Percentiles rank a stretch among this genome's conserved stretches.
These are phyloP conservation scores for Cetradonia linearis DNA, from an alignment of 495 filamentous ascomycete genomes.

Conservation along the genomic window DNA sequence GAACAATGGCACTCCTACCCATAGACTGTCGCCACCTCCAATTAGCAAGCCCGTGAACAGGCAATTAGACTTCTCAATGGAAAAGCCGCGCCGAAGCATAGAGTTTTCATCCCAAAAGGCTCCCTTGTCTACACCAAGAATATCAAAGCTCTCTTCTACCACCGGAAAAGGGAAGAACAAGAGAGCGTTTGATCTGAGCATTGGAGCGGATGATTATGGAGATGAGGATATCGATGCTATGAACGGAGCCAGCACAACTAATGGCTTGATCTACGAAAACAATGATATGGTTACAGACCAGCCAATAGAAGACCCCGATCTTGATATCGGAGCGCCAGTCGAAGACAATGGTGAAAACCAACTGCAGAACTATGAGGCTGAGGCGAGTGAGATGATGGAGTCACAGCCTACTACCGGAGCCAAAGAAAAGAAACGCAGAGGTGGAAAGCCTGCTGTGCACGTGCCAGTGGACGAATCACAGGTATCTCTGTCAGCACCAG, in stretches of 20 bases:
- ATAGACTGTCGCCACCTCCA: conserved; percentile 18
- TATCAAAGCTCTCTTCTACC: conserved; percentile 1
- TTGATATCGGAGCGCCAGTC: conserved; percentile 2
- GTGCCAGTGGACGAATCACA: neutral
- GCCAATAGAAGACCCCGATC: neutral
- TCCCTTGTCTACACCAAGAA: neutral
- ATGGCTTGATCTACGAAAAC: conserved; percentile 11
- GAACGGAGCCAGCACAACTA: neutral
- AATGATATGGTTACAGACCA: neutral
- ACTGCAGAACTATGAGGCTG: conserved; percentile 8
- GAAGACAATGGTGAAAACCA: conserved; percentile 13
- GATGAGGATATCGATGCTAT: conserved; percentile 3
- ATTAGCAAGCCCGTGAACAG: conserved; percentile 3
- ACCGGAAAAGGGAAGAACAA: conserved; percentile 20
- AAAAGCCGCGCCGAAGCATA: conserved; percentile 9
- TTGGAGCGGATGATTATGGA: conserved; percentile 15
- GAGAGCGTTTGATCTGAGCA: conserved; percentile 21
- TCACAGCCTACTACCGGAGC: conserved; percentile 5
- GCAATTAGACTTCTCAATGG: conserved; percentile 10
- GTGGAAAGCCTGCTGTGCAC: neutral
- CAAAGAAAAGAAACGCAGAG: conserved; percentile 5
- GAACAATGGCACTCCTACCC: conserved; percentile 22
- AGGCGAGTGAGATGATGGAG: conserved; percentile 2
- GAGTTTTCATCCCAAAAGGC: conserved; percentile 6
- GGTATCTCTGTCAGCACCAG: neutral